Percentiles rank a stretch among this genome's conserved stretches.
Evolutionary conservation across 2,329 filamentous ascomycete species (phyloP).

Genomic region (Pyrenophora seminiperda): DNA sequence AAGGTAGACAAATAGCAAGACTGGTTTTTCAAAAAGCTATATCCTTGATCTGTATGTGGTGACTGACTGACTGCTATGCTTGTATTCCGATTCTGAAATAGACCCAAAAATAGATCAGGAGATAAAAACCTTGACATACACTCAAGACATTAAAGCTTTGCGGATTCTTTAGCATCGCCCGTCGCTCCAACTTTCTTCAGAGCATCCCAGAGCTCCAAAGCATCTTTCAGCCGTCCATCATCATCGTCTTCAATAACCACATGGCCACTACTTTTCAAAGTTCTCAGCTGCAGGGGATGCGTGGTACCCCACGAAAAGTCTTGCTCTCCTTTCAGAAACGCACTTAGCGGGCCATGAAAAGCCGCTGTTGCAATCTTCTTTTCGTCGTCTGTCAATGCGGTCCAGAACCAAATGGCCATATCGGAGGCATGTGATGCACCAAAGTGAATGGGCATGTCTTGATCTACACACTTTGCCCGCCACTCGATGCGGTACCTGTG

Average conservation of each 20-base stretch:
- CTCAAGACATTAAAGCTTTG: constrained; percentile 18
- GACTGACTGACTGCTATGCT: too few species aligned
- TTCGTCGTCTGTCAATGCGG: constrained; percentile 50
- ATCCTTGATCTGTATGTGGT: too few species aligned
- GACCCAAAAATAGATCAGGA: background rate
- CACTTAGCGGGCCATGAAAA: constrained; percentile 48
- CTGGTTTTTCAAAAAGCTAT: too few species aligned
- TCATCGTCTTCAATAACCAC: constrained; percentile 56
- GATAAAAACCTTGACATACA: background rate
- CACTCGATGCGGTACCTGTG: constrained; percentile 62
- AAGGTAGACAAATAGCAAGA: too few species aligned
- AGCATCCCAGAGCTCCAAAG: constrained; percentile 55
- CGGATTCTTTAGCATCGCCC: constrained; percentile 7
- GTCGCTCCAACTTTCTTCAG: constrained; percentile 35
- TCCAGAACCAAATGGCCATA: constrained; percentile 61
- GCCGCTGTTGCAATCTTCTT: constrained; percentile 48
- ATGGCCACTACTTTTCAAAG: constrained; percentile 53
- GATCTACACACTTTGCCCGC: constrained; percentile 55
- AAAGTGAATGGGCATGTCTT: constrained; percentile 52
- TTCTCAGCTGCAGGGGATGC: constrained; percentile 49
- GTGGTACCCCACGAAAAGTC: constrained; percentile 49
- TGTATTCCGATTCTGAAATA: too few species aligned
- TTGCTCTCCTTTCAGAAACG: constrained; percentile 51
- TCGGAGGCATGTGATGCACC: constrained; percentile 62
- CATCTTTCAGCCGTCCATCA: constrained; percentile 55